Conservation (phyloP, 192 early-diverging fungal species). For the Funneliformis mosseae region DNA sequence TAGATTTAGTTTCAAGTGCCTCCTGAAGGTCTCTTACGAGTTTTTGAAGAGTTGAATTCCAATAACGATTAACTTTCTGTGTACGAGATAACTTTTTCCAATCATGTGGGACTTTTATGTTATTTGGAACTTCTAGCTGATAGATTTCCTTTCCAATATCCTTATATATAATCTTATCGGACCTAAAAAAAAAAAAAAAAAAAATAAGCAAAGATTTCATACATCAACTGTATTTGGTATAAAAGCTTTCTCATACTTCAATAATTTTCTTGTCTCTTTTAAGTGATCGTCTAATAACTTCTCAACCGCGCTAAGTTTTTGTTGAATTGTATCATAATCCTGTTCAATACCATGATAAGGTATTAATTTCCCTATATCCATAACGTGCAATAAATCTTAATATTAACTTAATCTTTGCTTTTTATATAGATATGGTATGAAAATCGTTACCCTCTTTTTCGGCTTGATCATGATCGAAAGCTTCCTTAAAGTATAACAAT, state of each 20-base stretch:
- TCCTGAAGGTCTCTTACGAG: slow-evolving; percentile 78
- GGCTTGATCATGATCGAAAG: slow-evolving; percentile 74
- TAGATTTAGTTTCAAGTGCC: slow-evolving; percentile 75
- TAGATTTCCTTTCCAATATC: slow-evolving; percentile 96
- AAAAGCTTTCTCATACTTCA: slow-evolving; percentile 55
- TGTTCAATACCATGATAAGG: slow-evolving; percentile 74
- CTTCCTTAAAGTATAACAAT: slow-evolving; percentile 72
- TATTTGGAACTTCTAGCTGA: slow-evolving; percentile 86
- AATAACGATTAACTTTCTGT: slow-evolving; percentile 81
- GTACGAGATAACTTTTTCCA: slow-evolving; percentile 84
- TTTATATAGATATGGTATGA: not conserved
- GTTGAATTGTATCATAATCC: slow-evolving; percentile 74
- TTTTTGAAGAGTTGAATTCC: slow-evolving; percentile 63
- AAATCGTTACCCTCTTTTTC: slow-evolving; percentile 53
- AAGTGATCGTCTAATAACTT: slow-evolving; percentile 68
- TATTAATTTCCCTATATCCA: slow-evolving; percentile 42
- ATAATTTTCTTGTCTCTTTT: slow-evolving; percentile 59
- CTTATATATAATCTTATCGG: slow-evolving; percentile 74
- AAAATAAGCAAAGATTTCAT: not conserved
- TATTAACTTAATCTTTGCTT: too few species aligned
- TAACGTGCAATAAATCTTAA: not conserved
- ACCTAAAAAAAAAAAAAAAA: slow-evolving; percentile 33
- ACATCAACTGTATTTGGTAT: not conserved
- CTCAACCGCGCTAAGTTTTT: slow-evolving; percentile 62
- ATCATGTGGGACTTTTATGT: slow-evolving; percentile 70